phyloP scores from a whole-genome alignment of 495 filamentous ascomycete species.

The Saxophila tyrrhenica region DNA sequence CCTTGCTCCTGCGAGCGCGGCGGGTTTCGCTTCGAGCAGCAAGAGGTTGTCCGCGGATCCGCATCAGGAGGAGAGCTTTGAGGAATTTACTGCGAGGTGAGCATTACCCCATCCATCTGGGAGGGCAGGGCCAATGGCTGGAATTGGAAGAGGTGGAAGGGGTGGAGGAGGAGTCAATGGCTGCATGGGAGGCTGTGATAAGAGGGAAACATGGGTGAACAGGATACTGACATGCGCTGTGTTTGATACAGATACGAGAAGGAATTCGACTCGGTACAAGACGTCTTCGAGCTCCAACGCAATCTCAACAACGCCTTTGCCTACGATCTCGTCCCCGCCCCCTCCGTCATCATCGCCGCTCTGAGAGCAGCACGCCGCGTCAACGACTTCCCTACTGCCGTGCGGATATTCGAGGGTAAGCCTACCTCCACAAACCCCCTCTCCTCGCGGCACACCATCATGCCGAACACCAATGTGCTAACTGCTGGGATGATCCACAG shows the following conservation, averaged over 20 bases:
- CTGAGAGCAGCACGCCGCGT: conserved; percentile 86
- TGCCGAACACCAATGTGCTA: no score
- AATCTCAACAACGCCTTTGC: conserved; percentile 99
- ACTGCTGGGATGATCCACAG: conserved; percentile 33
- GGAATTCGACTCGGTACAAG: conserved; percentile 94
- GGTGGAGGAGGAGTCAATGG: background rate
- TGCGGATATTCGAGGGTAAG: conserved; percentile 93
- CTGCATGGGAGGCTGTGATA: background rate
- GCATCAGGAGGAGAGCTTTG: conserved; percentile 87
- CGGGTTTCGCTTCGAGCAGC: conserved; percentile 3
- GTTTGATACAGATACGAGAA: conserved; percentile 98
- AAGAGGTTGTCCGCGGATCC: conserved; percentile 17
- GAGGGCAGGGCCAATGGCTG: conserved; percentile 8
- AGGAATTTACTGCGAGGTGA: conserved; percentile 98
- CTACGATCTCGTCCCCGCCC: conserved; percentile 96
- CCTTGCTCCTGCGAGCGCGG: background rate
- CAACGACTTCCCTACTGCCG: conserved; percentile 97
- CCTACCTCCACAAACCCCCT: conserved; percentile 14
- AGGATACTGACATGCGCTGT: conserved; percentile 10
- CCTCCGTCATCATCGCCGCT: conserved; percentile 82
- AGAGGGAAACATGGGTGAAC: background rate
- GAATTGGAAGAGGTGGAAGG: background rate
- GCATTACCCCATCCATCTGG: conserved; percentile 22
- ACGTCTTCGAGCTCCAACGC: conserved; percentile 99
- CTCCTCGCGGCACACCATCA: background rate